phyloP scores from a whole-genome alignment of 2,329 filamentous ascomycete species.

The Amesomyces nigricolor region DNA sequence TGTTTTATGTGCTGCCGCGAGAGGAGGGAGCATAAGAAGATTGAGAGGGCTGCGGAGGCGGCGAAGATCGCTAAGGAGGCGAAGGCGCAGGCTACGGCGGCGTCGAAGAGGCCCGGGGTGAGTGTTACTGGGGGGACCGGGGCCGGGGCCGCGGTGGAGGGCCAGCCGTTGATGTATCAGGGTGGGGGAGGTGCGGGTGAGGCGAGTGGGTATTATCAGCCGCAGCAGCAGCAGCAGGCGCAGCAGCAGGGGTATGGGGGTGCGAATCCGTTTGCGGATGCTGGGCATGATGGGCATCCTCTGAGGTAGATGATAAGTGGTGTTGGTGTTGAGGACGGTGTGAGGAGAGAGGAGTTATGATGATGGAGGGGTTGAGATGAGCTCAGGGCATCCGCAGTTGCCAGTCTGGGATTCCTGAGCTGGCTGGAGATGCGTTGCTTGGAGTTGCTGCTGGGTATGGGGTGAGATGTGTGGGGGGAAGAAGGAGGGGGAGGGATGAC shows the following conservation, averaged over 20 bases:
- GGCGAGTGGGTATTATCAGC: neutral
- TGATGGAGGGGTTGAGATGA: too few relatives aligned
- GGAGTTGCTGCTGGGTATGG: too few relatives aligned
- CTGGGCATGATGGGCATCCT: conserved; percentile 10
- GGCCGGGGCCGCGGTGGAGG: conserved; percentile 10
- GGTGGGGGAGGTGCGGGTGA: neutral
- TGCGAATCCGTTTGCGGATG: conserved; percentile 20
- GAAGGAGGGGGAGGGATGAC: too few relatives aligned
- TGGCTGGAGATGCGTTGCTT: too few relatives aligned
- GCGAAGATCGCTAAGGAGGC: conserved; percentile 44
- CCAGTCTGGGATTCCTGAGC: too few relatives aligned
- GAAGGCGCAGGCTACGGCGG: conserved; percentile 21
- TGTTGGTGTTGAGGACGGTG: neutral
- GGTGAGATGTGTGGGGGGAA: too few relatives aligned
- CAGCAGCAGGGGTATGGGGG: conserved; percentile 8
- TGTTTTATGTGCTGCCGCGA: conserved; percentile 50
- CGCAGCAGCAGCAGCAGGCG: neutral
- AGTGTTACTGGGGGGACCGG: conserved; percentile 20
- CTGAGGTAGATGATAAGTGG: conserved; percentile 11
- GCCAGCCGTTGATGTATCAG: conserved; percentile 28
- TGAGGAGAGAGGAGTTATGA: too few relatives aligned
- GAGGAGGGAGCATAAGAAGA: conserved; percentile 39
- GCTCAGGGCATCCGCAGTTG: too few relatives aligned
- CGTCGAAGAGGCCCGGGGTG: conserved; percentile 34
- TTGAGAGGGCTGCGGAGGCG: conserved; percentile 44